Conservation (phyloP, 257 asterid species). For the Solanum habrochaites region DNA sequence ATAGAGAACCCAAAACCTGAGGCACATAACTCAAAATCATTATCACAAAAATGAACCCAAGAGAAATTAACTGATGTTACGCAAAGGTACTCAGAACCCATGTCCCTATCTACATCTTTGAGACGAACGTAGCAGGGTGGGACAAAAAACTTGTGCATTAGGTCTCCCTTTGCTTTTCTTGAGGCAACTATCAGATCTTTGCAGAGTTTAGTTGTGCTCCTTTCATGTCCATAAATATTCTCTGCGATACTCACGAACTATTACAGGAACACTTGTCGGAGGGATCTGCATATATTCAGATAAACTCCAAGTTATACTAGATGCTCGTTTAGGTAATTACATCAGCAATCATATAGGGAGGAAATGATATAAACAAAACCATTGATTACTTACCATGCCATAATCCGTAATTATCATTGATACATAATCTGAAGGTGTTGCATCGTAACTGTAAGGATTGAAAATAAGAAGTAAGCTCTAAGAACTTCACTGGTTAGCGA, state of each 20-base stretch:
- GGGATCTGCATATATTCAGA: constrained; percentile 52
- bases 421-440: constrained; percentile 76
- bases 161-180: background rate
- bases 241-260: constrained; percentile 62
- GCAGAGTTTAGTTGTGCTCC: background rate
- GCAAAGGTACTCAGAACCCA: background rate
- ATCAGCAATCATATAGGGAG: background rate
- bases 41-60: constrained; percentile 7
- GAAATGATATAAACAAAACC: background rate
- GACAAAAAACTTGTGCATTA: background rate
- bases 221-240: constrained; percentile 55
- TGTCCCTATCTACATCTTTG: background rate
- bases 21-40: background rate
- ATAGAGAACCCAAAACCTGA: constrained; percentile 3
- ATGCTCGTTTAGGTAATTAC: background rate
- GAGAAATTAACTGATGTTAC: background rate
- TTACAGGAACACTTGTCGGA: constrained; percentile 80
- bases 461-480: constrained; percentile 5
- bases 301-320: background rate
- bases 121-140: background rate
- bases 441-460: constrained; percentile 57
- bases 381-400: constrained; percentile 66
- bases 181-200: background rate
- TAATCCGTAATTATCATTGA: constrained; percentile 80
- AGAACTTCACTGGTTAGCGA: background rate